Base-by-base conservation (phyloP, 805 yeast species). In the Cyberlindnera xylosilytica region DNA sequence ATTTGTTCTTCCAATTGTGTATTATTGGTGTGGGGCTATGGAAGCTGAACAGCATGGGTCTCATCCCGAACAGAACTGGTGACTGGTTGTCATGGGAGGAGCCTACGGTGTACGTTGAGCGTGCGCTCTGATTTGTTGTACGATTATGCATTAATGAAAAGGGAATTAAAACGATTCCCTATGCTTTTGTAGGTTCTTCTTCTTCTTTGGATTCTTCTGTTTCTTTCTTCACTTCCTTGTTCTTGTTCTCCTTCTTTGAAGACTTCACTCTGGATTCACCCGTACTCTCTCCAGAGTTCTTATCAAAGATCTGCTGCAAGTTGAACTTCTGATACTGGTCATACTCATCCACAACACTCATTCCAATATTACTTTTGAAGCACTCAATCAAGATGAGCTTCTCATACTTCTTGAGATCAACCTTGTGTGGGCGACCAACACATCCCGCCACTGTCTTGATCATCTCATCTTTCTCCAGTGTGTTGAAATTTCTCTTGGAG, bases 21-120 rank as follows among this genome's bases (percentile, higher is more conserved):
- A 73, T 81, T 39, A 68, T 90, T 65, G 76, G 70, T 4, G 78
- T 88, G 28, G 98, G 97, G 3, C 56, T 89, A 15, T 89, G 87
- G 79, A 93, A 93, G 62, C 66, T 93, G 45, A 80, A 85, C 53
- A 69, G 73, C 18, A 87, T 91, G 97, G 98, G 97, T 0, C 68
- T 91, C 50, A 79, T 91, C 45, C 99, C 99, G 18, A 87, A 84
- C 53, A 83, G 80, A 28, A 74, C 74, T 35, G 83, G 95, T 51
- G 99, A 91, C 60, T 93, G 98, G 98, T 66, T 91, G 15, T 80
- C 88, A 6, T 90, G 95, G 90, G 95, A 89, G 58, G 54, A 52
- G 3, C 66, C 71, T 6, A 51, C 69, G 4, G 45, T 40, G 4
- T 54, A 51, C 32, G 10, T 41, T 12, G 50, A 54, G 23, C 45